Evolutionary conservation across 1,284 basidiomycete genomes (phyloP).

Genomic region (Leccinum pachyderme): DNA sequence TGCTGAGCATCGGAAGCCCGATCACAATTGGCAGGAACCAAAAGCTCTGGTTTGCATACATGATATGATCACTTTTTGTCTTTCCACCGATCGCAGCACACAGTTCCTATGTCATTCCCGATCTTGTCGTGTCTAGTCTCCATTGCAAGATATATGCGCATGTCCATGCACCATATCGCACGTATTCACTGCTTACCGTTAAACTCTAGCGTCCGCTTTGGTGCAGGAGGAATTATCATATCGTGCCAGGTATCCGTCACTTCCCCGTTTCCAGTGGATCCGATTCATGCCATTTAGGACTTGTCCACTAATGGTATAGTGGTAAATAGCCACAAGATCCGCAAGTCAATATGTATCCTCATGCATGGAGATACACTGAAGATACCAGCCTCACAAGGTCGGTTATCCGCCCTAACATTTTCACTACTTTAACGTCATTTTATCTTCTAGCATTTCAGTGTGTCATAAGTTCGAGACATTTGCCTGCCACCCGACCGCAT

Average conservation of each 20-base stretch:
- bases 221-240: conserved; percentile 66
- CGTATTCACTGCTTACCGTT: not conserved
- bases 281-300: conserved; percentile 46
- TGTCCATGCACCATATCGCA: conserved; percentile 17
- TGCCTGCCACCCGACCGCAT: conserved; percentile 50
- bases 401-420: conserved; percentile 6
- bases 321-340: conserved; percentile 67
- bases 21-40: conserved; percentile 67
- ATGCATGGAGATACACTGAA: conserved; percentile 71
- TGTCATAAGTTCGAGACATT: conserved; percentile 51
- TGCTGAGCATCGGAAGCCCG: conserved; percentile 60
- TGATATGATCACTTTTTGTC: conserved; percentile 1
- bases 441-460: conserved; percentile 62
- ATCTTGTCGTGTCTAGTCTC: conserved; percentile 58
- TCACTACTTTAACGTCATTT: not conserved
- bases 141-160: conserved; percentile 82
- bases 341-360: conserved; percentile 62
- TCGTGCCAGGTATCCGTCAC: conserved; percentile 61
- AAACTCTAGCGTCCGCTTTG: conserved; percentile 52
- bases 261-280: not conserved
- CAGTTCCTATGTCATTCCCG: conserved; percentile 49
- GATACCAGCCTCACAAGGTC: conserved; percentile 65
- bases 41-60: conserved; percentile 42
- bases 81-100: conserved; percentile 6
- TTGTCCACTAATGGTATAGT: conserved; percentile 74